Conservation (phyloP, 768 basidiomycete genomes). For the Suillus subalutaceus region DNA sequence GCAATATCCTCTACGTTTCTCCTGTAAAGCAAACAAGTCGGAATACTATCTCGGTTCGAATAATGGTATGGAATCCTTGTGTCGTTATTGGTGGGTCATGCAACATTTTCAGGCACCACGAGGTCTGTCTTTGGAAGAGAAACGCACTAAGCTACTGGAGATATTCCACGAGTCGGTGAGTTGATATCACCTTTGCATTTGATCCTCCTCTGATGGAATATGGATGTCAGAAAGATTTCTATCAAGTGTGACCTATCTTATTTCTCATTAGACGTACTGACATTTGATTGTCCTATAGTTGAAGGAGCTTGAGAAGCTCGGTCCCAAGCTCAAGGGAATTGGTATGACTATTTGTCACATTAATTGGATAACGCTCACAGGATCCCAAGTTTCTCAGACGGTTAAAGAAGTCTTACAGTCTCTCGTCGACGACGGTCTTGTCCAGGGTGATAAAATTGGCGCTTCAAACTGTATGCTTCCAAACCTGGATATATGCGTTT, state of each 20-base stretch:
- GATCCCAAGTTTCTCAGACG: constrained; percentile 72
- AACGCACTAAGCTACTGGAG: constrained; percentile 84
- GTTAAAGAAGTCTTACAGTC: constrained; percentile 92
- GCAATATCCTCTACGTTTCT: constrained; percentile 1
- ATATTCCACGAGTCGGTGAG: constrained; percentile 90
- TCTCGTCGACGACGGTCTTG: constrained; percentile 84
- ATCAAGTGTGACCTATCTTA: constrained; percentile 47
- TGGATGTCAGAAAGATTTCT: constrained; percentile 75
- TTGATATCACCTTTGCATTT: neutral
- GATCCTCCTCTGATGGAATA: constrained; percentile 7
- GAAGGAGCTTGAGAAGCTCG: constrained; percentile 91
- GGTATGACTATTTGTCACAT: constrained; percentile 45
- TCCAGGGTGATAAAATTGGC: constrained; percentile 90
- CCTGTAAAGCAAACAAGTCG: constrained; percentile 2
- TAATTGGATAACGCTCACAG: constrained; percentile 4
- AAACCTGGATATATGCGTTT: constrained; percentile 25
- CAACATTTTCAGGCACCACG: constrained; percentile 61
- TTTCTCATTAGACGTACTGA: neutral
- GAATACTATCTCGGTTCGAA: neutral
- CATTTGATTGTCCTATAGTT: constrained; percentile 46
- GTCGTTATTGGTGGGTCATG: neutral
- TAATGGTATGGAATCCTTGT: constrained; percentile 10
- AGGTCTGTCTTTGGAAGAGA: constrained; percentile 89
- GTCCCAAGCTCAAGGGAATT: constrained; percentile 88
- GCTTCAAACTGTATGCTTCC: constrained; percentile 78